These are phyloP conservation scores for Plantago coronopus DNA, from an alignment of 305 asterid species.

Conservation along the genomic window DNA sequence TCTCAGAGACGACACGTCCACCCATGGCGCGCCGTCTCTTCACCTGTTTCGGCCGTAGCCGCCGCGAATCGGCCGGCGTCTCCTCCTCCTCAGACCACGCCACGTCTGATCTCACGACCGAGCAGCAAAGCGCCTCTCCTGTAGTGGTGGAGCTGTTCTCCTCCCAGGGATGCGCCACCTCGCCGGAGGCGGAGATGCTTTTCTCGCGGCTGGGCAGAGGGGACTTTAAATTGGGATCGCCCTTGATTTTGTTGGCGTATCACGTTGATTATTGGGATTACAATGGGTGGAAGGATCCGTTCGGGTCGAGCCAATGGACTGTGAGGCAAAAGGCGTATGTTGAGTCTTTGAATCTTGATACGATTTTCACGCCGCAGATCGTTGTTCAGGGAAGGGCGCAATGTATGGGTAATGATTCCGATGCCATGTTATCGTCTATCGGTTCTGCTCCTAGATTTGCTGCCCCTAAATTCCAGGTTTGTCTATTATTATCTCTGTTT, in stretches of 20 bases:
- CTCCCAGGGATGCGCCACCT: constrained; percentile 90
- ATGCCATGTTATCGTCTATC: constrained; percentile 51
- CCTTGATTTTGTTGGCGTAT: constrained; percentile 61
- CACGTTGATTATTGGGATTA: constrained; percentile 93
- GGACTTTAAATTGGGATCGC: constrained; percentile 55
- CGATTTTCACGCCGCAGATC: constrained; percentile 77
- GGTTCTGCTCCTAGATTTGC: constrained; percentile 53
- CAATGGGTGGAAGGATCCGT: constrained; percentile 88
- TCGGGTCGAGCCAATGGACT: constrained; percentile 77
- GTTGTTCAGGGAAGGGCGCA: constrained; percentile 76
- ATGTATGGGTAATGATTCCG: constrained; percentile 55
- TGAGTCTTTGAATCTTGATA: constrained; percentile 61
- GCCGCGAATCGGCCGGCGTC: constrained; percentile 5
- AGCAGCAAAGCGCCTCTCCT: constrained; percentile 61
- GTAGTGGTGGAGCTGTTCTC: constrained; percentile 84
- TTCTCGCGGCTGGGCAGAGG: constrained; percentile 90
- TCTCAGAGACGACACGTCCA: constrained; percentile 35
- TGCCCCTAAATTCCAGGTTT: constrained; percentile 71
- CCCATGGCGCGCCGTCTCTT: constrained; percentile 78
- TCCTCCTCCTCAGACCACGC: constrained; percentile 33
- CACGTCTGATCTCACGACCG: constrained; percentile 47
- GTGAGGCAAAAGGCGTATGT: constrained; percentile 83
- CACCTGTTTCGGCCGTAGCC: constrained; percentile 47
- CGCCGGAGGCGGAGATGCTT: constrained; percentile 79
- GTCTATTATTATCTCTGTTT: background rate